Base-by-base conservation (phyloP, 164 flowering plant genomes). In the Cinnamomum chago region DNA sequence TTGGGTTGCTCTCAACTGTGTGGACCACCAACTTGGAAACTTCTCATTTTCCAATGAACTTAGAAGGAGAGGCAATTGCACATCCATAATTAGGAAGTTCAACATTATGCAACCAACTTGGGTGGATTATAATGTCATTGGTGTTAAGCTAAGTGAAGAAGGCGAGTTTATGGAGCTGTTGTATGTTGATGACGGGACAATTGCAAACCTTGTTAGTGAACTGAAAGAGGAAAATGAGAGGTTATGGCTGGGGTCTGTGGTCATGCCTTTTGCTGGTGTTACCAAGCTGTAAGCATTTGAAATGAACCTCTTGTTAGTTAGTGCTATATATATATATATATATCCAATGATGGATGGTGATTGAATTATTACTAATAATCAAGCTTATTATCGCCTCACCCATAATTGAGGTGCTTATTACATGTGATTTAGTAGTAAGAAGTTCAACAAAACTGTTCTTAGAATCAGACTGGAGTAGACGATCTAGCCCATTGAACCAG, bases 241-340 rank as follows among this genome's bases (percentile, higher is more conserved):
- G 27, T 73, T 90, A 24, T 89, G 89, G 89, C 73, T 90, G 24
- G 95, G 93, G 0, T 89, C 92, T 24, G 83, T 88, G 0, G 72
- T 35, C 23, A 52, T 62, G 76, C 83, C 91, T 27, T 86, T 68
- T 50, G 73, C 68, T 72, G 55, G 73, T 23, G 3, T 77, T 47
- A 35, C 47, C 11, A 40, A 6, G 47, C 47, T 40, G 5, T 40
- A 40, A 40, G 10, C 9, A 40, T 40, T 40, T 40, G 47, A 9
- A 40, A 40, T 40, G 47, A 40, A 35, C 47, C 10, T 35, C 47
- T 35, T 35, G 47, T 35, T 0, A 35, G 10, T 9, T 40, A 7
- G 47, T 9, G 9, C 47, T 5, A 40, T 30, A n/a, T n/a, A n/a
- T n/a, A n/a, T n/a, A n/a, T n/a, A n/a, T n/a, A n/a, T n/a, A 3